These are phyloP conservation scores for Leishmania braziliensis DNA, from an alignment of 208 protist genomes.

Conservation along the genomic window DNA sequence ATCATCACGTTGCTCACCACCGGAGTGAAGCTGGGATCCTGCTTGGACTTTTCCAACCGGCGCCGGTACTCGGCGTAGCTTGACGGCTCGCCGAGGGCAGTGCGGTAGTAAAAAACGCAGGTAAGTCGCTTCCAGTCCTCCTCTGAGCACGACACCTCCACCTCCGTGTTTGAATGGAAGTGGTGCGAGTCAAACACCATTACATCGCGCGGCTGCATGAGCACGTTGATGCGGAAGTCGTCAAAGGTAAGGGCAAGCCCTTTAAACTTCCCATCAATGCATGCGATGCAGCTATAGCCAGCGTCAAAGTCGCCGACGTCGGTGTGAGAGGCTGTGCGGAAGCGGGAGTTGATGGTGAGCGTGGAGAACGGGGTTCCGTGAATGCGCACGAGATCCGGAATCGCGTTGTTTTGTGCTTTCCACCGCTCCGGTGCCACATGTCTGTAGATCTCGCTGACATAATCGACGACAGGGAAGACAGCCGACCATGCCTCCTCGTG, in stretches of 20 bases:
- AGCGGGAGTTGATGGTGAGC: constrained; percentile 90
- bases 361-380: constrained; percentile 89
- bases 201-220: constrained; percentile 82
- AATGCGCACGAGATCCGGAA: constrained; percentile 90
- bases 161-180: constrained; percentile 92
- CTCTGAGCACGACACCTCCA: constrained; percentile 41
- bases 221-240: constrained; percentile 71
- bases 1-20: constrained; percentile 33
- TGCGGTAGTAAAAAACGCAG: constrained; percentile 92
- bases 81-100: constrained; percentile 64
- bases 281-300: constrained; percentile 85
- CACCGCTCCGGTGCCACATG: constrained; percentile 67
- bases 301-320: constrained; percentile 91
- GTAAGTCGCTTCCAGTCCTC: constrained; percentile 75
- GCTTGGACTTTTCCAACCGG: constrained; percentile 45
- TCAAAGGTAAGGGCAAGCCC: constrained; percentile 79
- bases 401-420: constrained; percentile 72
- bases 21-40: constrained; percentile 9
- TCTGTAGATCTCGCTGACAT: constrained; percentile 85
- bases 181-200: constrained; percentile 92
- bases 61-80: constrained; percentile 78
- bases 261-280: constrained; percentile 85
- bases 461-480: constrained; percentile 89
- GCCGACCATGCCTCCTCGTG: constrained; percentile 64
- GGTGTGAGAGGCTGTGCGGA: constrained; percentile 90